Evolutionary conservation across 2,329 filamentous ascomycete species (phyloP).

Genomic region (Zymoseptoria passerinii): DNA sequence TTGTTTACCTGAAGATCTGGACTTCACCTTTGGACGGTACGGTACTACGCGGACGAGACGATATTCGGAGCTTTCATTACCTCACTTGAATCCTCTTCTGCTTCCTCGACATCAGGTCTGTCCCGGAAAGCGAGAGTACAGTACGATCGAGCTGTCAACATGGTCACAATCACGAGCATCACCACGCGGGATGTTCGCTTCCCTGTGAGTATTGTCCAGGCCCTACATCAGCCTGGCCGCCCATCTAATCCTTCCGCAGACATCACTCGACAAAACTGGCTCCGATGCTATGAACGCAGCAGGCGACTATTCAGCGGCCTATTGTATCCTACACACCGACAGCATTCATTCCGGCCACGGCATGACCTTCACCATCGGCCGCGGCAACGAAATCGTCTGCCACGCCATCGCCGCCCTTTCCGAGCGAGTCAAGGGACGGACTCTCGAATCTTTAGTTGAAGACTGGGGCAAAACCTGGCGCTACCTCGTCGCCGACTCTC

Average conservation of each 20-base stretch:
- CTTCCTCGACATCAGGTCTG: no score
- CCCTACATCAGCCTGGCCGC: neutral
- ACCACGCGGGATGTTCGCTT: constrained; percentile 44
- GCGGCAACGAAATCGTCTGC: constrained; percentile 89
- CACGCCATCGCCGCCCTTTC: constrained; percentile 71
- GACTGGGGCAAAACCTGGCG: constrained; percentile 88
- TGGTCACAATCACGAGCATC: constrained; percentile 41
- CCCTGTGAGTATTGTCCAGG: constrained; percentile 30
- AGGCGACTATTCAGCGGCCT: constrained; percentile 87
- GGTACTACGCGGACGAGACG: neutral
- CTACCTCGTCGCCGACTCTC: constrained; percentile 81
- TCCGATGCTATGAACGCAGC: constrained; percentile 96
- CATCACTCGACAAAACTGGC: constrained; percentile 92
- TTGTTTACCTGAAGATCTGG: neutral
- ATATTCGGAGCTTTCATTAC: neutral
- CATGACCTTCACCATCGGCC: constrained; percentile 81
- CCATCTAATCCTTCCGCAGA: constrained; percentile 32
- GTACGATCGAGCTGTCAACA: constrained; percentile 12
- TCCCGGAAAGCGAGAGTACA: neutral
- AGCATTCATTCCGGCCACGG: constrained; percentile 63
- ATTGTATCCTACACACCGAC: constrained; percentile 82
- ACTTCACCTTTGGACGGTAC: neutral
- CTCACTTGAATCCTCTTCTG: neutral
- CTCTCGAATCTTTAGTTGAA: constrained; percentile 65
- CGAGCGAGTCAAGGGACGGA: constrained; percentile 65